These are phyloP conservation scores for Xerocomellus intermedius DNA, from an alignment of 768 basidiomycete genomes.

Conservation along the genomic window DNA sequence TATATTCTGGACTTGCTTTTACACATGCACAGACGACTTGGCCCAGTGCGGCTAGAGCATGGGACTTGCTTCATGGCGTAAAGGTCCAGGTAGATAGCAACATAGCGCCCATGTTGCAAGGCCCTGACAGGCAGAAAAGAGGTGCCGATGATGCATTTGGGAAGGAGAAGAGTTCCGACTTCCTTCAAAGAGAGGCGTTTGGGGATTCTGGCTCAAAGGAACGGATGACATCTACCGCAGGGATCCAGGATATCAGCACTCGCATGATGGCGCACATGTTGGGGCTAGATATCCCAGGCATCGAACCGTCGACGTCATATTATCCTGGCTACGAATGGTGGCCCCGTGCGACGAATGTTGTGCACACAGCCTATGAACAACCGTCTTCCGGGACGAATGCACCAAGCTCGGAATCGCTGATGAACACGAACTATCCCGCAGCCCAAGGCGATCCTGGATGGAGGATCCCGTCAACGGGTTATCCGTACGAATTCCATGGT, in stretches of 20 bases:
- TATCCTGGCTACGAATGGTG: constrained; percentile 64
- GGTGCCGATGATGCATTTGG: constrained; percentile 64
- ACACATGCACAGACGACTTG: constrained; percentile 51
- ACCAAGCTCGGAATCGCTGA: constrained; percentile 5
- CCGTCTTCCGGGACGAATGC: constrained; percentile 2
- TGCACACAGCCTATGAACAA: constrained; percentile 17
- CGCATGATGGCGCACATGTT: constrained; percentile 74
- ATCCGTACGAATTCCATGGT: constrained; percentile 22
- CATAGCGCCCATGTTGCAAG: constrained; percentile 35
- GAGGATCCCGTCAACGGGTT: constrained; percentile 16
- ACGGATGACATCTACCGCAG: constrained; percentile 28
- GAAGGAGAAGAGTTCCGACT: constrained; percentile 47
- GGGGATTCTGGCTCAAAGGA: constrained; percentile 25
- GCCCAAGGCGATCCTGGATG: constrained; percentile 18
- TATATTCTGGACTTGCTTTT: constrained; percentile 8
- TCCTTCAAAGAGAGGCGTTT: constrained; percentile 43
- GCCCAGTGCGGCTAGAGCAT: constrained; percentile 67
- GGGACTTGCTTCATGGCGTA: constrained; percentile 65
- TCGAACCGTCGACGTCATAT: constrained; percentile 52
- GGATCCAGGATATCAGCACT: constrained; percentile 62
- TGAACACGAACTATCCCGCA: constrained; percentile 19
- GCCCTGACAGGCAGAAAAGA: constrained; percentile 52
- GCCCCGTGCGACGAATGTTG: constrained; percentile 39
- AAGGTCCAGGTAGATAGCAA: constrained; percentile 51
- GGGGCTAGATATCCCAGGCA: constrained; percentile 61